Base-by-base conservation (phyloP, 139 green algal genomes). In the Desmodesmus armatus region DNA sequence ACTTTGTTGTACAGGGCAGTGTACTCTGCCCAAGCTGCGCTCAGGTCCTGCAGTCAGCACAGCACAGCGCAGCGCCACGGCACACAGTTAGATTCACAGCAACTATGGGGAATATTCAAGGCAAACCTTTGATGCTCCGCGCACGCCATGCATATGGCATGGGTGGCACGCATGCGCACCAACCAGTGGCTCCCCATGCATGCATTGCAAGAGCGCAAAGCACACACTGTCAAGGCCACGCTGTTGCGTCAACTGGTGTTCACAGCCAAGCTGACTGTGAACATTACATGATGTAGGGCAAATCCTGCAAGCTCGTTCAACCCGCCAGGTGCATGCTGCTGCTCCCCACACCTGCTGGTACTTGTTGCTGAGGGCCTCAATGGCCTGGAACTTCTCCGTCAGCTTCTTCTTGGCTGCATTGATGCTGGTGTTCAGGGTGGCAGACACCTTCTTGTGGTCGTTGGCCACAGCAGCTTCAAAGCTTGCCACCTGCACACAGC, bases 341-440 rank as follows among this genome's bases (percentile, higher is more conserved):
- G 51, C 53, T 9, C 7, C 21, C 25, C 44, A 15, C 31, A 87
- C 86, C 86, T 90, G 86, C 76, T 87, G 81, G 76, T 90, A 90
- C 76, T 90, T 90, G n/a, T 5, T 21, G n/a, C 66, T 90, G 41
- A 90, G 41, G 2, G 33, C 41, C 47, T 90, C 82, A 53, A 90
- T 87, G 6, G 83, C 51, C 2, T 77, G 51, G 31, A 79, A 66
- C 81, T 82, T 85, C 6, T 85, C 81, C 3, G 17, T 39, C 29
- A 90, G 53, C 2, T 81, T 74, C 63, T 85, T 70, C 19, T 53
- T 37, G 19, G 77, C 53, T n/a, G 69, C 73, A 40, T 71, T 75
- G 31, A 80, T 78, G 23, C 74, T 79, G 41, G 19, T 49, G 39
- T 53, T 73, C 5, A 55, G 41, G 0, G 47, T 5, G 0, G 80